Evolutionary conservation across 148 eudicot genomes (phyloP).

Genomic region (Pouteria glomerata): DNA sequence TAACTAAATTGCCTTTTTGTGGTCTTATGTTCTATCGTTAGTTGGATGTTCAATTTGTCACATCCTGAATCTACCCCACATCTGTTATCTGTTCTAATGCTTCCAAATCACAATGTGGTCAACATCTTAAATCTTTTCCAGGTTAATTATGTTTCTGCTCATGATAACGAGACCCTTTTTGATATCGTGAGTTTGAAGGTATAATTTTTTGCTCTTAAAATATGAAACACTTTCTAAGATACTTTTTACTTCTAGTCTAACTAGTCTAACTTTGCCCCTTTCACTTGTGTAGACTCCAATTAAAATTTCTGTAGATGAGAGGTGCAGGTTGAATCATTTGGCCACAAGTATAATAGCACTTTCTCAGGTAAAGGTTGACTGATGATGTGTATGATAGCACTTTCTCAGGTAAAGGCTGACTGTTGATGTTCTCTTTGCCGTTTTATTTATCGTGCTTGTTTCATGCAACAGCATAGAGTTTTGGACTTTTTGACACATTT

Average conservation of each 20-base stretch:
- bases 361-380: conserved; percentile 59
- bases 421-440: neutral
- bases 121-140: conserved; percentile 22
- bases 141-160: conserved; percentile 97
- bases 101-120: neutral
- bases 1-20: neutral
- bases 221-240: neutral
- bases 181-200: conserved; percentile 94
- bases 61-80: neutral
- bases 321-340: conserved; percentile 86
- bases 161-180: conserved; percentile 95
- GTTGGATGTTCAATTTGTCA: neutral
- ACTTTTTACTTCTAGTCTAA: conserved; percentile 10
- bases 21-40: neutral
- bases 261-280: conserved; percentile 1
- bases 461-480: neutral
- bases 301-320: conserved; percentile 65
- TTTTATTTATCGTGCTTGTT: neutral
- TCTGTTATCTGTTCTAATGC: neutral
- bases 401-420: conserved; percentile 64
- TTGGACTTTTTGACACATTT: neutral
- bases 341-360: conserved; percentile 87
- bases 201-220: conserved; percentile 8
- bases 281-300: conserved; percentile 57
- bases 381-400: conserved; percentile 51